phyloP scores from a whole-genome alignment of 805 yeast genomes.

The Pichia heedii region DNA sequence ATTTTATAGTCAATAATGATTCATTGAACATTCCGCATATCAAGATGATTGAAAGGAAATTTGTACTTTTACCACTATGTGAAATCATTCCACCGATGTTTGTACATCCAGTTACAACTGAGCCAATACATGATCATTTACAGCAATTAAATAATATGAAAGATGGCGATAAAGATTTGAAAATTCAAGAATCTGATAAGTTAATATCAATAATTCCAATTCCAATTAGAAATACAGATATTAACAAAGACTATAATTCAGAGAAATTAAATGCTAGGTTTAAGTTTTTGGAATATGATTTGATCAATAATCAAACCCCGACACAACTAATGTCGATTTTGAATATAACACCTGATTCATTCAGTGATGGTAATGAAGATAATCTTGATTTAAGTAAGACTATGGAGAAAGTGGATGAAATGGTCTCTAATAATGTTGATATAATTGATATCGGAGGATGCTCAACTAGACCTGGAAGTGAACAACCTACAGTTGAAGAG shows the following conservation, averaged over 20 bases:
- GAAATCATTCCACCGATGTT: slow-evolving; percentile 63
- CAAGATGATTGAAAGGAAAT: slow-evolving; percentile 79
- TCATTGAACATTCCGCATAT: slow-evolving; percentile 76
- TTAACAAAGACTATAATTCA: too few species aligned
- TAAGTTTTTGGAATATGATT: slow-evolving; percentile 35
- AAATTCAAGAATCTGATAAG: slow-evolving; percentile 40
- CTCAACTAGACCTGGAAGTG: slow-evolving; percentile 82
- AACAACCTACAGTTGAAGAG: slow-evolving; percentile 49
- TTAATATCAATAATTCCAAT: slow-evolving; percentile 45
- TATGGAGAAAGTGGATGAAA: slow-evolving; percentile 35
- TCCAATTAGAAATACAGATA: slow-evolving; percentile 5
- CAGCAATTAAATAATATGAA: slow-evolving; percentile 28
- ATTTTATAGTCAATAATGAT: slow-evolving; percentile 42
- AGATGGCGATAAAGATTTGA: slow-evolving; percentile 13
- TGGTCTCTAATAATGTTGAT: slow-evolving; percentile 54
- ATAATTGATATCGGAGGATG: slow-evolving; percentile 92
- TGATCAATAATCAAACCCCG: slow-evolving; percentile 31
- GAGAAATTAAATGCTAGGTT: slow-evolving; percentile 13
- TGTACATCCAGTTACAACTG: slow-evolving; percentile 81
- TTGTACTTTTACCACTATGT: slow-evolving; percentile 82
- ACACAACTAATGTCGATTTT: slow-evolving; percentile 81
- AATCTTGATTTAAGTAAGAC: slow-evolving; percentile 31
- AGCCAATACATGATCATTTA: slow-evolving; percentile 64
- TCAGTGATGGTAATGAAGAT: slow-evolving; percentile 75
- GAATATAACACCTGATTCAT: slow-evolving; percentile 90